These are phyloP conservation scores for Trametes meyenii DNA, from an alignment of 768 basidiomycete species.

Conservation along the genomic window DNA sequence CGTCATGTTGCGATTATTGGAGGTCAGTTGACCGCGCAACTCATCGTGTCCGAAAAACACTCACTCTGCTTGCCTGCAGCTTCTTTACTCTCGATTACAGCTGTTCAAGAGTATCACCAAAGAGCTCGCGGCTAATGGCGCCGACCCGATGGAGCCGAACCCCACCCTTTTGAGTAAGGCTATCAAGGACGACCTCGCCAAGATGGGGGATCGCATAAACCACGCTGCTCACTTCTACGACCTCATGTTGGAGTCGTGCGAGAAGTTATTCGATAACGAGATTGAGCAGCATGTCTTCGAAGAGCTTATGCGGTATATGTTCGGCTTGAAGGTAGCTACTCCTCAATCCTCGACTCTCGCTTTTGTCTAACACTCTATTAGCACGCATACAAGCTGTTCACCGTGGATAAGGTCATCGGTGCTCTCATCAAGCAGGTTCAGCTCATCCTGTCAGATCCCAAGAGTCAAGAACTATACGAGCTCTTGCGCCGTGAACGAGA, in stretches of 20 bases:
- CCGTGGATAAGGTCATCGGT: conserved; percentile 57
- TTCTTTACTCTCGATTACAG: conserved; percentile 80
- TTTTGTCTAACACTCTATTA: conserved; percentile 30
- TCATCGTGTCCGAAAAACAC: neutral
- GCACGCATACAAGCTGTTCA: conserved; percentile 89
- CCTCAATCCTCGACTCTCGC: neutral
- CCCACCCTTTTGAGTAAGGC: conserved; percentile 44
- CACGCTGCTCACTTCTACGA: conserved; percentile 76
- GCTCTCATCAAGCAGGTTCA: conserved; percentile 51
- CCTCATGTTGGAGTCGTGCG: conserved; percentile 82
- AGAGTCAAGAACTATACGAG: conserved; percentile 74
- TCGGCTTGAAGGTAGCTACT: conserved; percentile 69
- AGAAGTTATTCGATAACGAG: conserved; percentile 90
- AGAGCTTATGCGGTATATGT: conserved; percentile 87
- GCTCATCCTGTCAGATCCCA: conserved; percentile 63
- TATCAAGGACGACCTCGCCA: conserved; percentile 31
- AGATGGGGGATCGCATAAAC: conserved; percentile 32
- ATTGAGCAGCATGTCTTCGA: conserved; percentile 87
- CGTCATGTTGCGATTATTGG: conserved; percentile 77
- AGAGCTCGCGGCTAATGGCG: conserved; percentile 42
- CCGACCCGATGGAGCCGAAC: conserved; percentile 32
- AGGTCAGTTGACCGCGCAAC: conserved; percentile 55
- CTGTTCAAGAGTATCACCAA: conserved; percentile 74
- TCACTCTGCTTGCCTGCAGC: conserved; percentile 45
- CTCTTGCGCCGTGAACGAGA: conserved; percentile 69